Conservation (phyloP, 441 rosid species). For the Sinapis alba region DNA sequence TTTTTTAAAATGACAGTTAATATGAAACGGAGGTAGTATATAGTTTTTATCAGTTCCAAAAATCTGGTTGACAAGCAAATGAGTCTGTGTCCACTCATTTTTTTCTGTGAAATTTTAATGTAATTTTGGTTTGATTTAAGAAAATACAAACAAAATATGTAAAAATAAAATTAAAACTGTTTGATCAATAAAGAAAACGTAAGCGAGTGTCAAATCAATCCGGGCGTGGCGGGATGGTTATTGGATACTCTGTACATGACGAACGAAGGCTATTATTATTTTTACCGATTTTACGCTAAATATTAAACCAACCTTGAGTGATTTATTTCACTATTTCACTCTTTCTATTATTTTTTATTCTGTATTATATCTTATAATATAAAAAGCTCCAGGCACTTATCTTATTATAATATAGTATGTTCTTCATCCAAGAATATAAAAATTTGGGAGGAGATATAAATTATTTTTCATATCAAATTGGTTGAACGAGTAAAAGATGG, state of each 20-base stretch:
- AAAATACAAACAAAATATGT: background rate
- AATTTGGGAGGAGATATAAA: background rate
- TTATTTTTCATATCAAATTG: constrained; percentile 18
- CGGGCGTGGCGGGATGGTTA: constrained; percentile 42
- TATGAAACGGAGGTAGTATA: too few species aligned
- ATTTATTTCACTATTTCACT: constrained; percentile 21
- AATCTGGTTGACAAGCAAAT: background rate
- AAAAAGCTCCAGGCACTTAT: background rate
- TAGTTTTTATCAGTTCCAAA: background rate
- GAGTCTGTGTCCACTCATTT: background rate
- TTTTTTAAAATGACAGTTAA: too few species aligned
- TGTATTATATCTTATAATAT: background rate
- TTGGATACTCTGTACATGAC: constrained; percentile 31
- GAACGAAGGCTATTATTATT: constrained; percentile 28
- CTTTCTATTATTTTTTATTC: background rate
- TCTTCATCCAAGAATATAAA: background rate
- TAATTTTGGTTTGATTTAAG: background rate
- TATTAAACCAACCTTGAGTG: constrained; percentile 30
- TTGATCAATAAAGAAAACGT: background rate
- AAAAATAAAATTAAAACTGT: background rate
- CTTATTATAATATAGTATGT: background rate
- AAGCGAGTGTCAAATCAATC: constrained; percentile 38
- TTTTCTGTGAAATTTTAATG: background rate
- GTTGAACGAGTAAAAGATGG: constrained; percentile 38
- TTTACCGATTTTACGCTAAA: constrained; percentile 25